These are phyloP conservation scores for Mycosphaerella arachidis DNA, from an alignment of 2,329 filamentous ascomycete species.

Conservation along the genomic window DNA sequence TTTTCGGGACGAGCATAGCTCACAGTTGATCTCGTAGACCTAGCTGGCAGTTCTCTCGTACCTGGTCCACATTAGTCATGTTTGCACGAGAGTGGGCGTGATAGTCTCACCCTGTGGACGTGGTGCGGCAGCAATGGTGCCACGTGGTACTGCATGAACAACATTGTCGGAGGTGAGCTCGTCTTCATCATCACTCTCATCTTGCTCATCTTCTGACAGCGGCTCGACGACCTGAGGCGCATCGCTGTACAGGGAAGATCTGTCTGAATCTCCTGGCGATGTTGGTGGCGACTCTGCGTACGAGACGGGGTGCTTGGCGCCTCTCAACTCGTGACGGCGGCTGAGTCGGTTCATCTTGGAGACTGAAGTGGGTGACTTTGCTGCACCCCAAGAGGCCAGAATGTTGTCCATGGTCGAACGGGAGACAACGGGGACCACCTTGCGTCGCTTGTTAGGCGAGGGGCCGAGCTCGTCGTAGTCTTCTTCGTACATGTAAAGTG, in stretches of 20 bases:
- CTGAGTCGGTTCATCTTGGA: conserved; percentile 23
- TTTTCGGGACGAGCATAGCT: conserved; percentile 21
- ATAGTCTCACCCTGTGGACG: background rate
- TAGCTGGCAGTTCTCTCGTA: conserved; percentile 23
- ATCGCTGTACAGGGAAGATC: conserved; percentile 10
- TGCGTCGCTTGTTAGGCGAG: conserved; percentile 21
- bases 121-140: background rate
- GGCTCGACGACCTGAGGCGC: background rate
- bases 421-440: conserved; percentile 15
- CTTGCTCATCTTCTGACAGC: background rate
- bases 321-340: conserved; percentile 12
- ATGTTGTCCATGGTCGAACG: conserved; percentile 20
- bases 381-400: conserved; percentile 27
- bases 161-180: conserved; percentile 22
- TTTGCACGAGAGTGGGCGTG: background rate
- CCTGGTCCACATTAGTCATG: background rate
- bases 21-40: conserved; percentile 24
- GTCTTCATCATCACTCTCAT: conserved; percentile 12
- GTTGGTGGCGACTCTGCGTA: conserved; percentile 22
- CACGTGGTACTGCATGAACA: conserved; percentile 20
- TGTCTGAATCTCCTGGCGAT: conserved; percentile 7
- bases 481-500: conserved; percentile 1
- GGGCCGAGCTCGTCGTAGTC: conserved; percentile 5
- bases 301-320: conserved; percentile 9
- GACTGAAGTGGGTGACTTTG: conserved; percentile 23